Percentiles rank a stretch among this genome's conserved stretches.
Evolutionary conservation across 73 alveolate genomes (phyloP).

Genomic region (Paramecium pentaurelia): DNA sequence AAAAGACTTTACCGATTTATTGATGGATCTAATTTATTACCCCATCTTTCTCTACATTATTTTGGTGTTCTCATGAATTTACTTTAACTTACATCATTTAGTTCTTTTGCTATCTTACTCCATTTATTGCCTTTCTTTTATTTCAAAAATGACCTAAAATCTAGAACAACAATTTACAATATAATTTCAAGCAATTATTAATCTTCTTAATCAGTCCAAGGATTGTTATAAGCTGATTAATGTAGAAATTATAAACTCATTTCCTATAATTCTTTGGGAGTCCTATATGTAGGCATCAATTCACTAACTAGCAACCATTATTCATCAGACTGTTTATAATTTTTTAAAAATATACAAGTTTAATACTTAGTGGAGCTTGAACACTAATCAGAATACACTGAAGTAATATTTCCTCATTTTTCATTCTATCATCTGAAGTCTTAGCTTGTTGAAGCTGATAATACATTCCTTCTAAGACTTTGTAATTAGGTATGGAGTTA

Average conservation of each 20-base stretch:
- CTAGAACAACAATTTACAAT: not conserved
- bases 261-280: not conserved
- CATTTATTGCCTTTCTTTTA: slow-evolving; percentile 34
- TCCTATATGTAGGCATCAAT: slow-evolving; percentile 21
- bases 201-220: slow-evolving; percentile 45
- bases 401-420: not conserved
- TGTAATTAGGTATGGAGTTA: not conserved
- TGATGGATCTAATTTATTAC: slow-evolving; percentile 82
- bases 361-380: not conserved
- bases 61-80: slow-evolving; percentile 50
- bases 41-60: slow-evolving; percentile 93
- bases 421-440: not conserved
- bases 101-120: slow-evolving; percentile 22
- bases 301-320: not conserved
- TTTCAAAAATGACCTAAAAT: not conserved
- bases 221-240: slow-evolving; percentile 1
- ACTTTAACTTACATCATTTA: not conserved
- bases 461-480: not conserved
- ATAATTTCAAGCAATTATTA: not conserved
- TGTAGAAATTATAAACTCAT: not conserved
- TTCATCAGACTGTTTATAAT: not conserved
- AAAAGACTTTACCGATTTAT: slow-evolving; percentile 54
- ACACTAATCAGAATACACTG: not conserved
- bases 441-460: not conserved
- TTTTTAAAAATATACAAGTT: not conserved